Evolutionary conservation across 1,139 yeast species (phyloP).

Genomic region (Suhomyces chickasaworum): DNA sequence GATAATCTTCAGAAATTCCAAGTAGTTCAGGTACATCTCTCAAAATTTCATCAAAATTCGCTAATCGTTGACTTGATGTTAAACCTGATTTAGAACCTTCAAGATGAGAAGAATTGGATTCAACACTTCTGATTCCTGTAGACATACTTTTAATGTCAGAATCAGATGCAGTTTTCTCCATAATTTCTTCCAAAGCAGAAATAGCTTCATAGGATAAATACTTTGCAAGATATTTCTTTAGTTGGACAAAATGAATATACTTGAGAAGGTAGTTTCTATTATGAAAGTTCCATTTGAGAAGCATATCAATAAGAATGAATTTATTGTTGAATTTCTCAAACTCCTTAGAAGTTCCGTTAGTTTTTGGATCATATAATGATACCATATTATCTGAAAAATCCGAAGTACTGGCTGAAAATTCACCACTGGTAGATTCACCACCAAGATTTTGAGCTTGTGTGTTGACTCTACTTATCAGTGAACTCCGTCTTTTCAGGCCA

Average conservation of each 20-base stretch:
- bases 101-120: background rate
- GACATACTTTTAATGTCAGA: conserved; percentile 9
- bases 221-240: conserved; percentile 30
- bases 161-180: conserved; percentile 19
- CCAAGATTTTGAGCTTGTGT: too few species aligned
- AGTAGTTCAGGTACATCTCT: conserved; percentile 45
- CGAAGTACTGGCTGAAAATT: background rate
- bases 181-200: conserved; percentile 38
- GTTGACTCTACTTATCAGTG: background rate
- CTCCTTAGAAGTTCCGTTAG: background rate
- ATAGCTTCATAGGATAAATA: conserved; percentile 44
- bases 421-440: background rate
- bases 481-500: background rate
- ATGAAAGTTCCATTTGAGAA: conserved; percentile 46
- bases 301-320: conserved; percentile 43
- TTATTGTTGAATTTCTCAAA: conserved; percentile 36
- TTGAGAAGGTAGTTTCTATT: conserved; percentile 40
- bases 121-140: conserved; percentile 2
- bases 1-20: conserved; percentile 59
- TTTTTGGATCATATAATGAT: background rate
- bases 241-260: conserved; percentile 44
- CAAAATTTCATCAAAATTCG: conserved; percentile 55
- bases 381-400: conserved; percentile 4
- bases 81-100: conserved; percentile 6
- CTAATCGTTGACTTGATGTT: conserved; percentile 24